Conservation (phyloP, 805 yeast species). For the Ogataea methylovora region DNA sequence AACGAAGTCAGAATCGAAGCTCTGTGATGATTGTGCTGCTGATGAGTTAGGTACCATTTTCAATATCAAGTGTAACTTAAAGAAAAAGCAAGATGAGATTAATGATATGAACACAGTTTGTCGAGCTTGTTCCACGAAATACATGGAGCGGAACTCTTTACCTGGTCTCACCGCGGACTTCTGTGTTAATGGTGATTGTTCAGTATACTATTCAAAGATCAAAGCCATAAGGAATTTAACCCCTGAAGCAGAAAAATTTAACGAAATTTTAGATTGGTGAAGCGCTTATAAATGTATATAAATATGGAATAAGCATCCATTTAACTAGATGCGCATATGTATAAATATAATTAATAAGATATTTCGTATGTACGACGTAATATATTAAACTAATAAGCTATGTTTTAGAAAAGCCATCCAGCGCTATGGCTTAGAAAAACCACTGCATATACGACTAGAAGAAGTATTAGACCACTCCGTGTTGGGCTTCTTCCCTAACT, state of each 20-base stretch:
- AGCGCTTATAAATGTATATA: neutral
- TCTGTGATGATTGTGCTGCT: conserved; percentile 28
- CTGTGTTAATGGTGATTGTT: conserved; percentile 63
- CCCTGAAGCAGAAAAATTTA: conserved; percentile 2
- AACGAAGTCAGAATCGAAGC: conserved; percentile 2
- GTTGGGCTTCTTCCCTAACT: conserved; percentile 20
- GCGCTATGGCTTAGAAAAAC: no score
- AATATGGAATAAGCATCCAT: neutral
- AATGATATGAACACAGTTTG: conserved; percentile 26
- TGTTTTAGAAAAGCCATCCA: no score
- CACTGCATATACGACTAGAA: no score
- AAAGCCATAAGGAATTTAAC: conserved; percentile 28
- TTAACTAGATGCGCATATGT: neutral
- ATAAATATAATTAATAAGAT: neutral
- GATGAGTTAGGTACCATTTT: conserved; percentile 30
- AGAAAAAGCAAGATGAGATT: conserved; percentile 19
- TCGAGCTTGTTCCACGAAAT: conserved; percentile 24
- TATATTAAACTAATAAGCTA: no score
- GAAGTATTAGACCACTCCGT: no score
- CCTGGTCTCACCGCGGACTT: conserved; percentile 21
- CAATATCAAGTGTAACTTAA: conserved; percentile 21
- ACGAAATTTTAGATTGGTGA: conserved; percentile 17
- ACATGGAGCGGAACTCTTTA: conserved; percentile 9
- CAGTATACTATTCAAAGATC: conserved; percentile 47
- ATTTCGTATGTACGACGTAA: neutral